phyloP scores from a whole-genome alignment of 2,329 filamentous ascomycete species.

The Raffaelea deltoideospora region DNA sequence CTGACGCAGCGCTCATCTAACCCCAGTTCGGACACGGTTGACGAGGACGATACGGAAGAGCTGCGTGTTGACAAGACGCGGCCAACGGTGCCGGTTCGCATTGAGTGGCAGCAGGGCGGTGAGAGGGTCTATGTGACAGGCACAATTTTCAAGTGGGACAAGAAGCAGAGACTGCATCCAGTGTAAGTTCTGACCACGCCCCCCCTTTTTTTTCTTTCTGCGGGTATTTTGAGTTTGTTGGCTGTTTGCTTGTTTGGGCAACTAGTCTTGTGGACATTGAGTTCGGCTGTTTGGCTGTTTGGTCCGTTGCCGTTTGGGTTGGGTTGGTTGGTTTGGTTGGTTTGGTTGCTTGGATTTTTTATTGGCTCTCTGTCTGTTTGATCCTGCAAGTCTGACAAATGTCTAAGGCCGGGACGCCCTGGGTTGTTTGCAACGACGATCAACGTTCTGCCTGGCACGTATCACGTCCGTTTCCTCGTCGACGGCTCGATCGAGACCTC shows the following conservation, averaged over 20 bases:
- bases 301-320: too few relatives aligned
- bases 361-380: not conserved
- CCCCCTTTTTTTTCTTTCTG: too few relatives aligned
- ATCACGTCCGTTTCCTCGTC: slow-evolving; percentile 92
- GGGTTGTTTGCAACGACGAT: slow-evolving; percentile 63
- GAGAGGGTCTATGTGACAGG: slow-evolving; percentile 94
- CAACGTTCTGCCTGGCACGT: slow-evolving; percentile 78
- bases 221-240: too few relatives aligned
- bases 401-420: slow-evolving; percentile 34
- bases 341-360: not conserved
- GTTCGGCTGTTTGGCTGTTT: too few relatives aligned
- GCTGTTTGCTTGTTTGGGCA: not conserved
- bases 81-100: slow-evolving; percentile 65
- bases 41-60: slow-evolving; percentile 52
- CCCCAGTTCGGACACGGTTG: slow-evolving; percentile 43
- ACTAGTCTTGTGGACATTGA: not conserved
- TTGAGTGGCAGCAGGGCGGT: slow-evolving; percentile 73
- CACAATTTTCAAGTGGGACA: slow-evolving; percentile 94
- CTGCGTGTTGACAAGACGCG: slow-evolving; percentile 59
- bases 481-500: slow-evolving; percentile 89
- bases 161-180: slow-evolving; percentile 74
- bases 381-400: not conserved
- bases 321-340: too few relatives aligned
- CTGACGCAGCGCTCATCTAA: slow-evolving; percentile 41
- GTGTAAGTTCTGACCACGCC: too few relatives aligned